phyloP scores from a whole-genome alignment of 768 basidiomycete species.

The Tricholoma sp. region DNA sequence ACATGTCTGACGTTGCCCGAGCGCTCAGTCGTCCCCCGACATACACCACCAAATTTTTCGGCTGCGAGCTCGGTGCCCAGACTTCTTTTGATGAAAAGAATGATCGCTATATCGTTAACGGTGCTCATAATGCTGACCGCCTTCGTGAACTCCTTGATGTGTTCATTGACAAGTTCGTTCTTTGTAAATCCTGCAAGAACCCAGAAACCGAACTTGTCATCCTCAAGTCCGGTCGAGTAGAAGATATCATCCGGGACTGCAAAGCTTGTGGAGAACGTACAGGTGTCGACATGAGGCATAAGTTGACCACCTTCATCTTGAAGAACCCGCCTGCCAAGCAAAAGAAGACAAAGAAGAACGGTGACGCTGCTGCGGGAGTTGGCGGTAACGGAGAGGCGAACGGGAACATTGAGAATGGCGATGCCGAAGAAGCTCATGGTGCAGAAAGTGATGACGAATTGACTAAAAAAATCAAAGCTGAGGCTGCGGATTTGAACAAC shows the following conservation, averaged over 20 bases:
- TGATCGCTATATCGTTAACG: slow-evolving; percentile 98
- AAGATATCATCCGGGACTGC: slow-evolving; percentile 93
- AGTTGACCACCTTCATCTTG: slow-evolving; percentile 91
- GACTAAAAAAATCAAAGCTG: slow-evolving; percentile 87
- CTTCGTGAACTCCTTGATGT: slow-evolving; percentile 92
- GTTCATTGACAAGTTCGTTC: slow-evolving; percentile 98
- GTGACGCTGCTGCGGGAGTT: slow-evolving; percentile 21
- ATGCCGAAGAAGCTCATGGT: slow-evolving; percentile 42
- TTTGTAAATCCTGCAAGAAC: slow-evolving; percentile 97
- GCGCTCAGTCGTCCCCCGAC: slow-evolving; percentile 92
- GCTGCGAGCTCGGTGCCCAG: slow-evolving; percentile 97
- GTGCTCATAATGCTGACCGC: slow-evolving; percentile 86
- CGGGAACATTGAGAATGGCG: slow-evolving; percentile 27
- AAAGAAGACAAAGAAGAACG: slow-evolving; percentile 65
- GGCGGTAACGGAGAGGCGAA: slow-evolving; percentile 16
- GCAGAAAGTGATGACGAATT: slow-evolving; percentile 85
- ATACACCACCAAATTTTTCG: slow-evolving; percentile 99
- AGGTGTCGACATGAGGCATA: slow-evolving; percentile 93
- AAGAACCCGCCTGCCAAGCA: slow-evolving; percentile 94
- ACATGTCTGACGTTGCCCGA: slow-evolving; percentile 97
- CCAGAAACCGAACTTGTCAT: slow-evolving; percentile 96
- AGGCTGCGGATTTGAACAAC: slow-evolving; percentile 70
- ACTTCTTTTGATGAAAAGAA: slow-evolving; percentile 95
- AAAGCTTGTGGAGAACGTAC: slow-evolving; percentile 96
- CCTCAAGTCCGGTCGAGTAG: slow-evolving; percentile 72